Base-by-base conservation (phyloP, 2,329 filamentous ascomycete species). In the Stagonosporopsis vannaccii region DNA sequence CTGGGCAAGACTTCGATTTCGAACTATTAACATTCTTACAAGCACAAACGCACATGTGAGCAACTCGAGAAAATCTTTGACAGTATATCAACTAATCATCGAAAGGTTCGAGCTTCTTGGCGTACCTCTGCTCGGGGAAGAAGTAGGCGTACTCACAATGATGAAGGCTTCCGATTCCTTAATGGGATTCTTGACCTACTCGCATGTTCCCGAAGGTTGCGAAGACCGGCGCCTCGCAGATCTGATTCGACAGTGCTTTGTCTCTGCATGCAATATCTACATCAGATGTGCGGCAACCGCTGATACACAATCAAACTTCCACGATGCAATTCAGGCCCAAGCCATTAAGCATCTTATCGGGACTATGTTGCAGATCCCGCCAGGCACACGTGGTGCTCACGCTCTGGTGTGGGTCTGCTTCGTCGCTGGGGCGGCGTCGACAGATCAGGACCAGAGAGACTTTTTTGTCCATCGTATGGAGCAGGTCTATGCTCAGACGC, bases 321-420 rank as follows among this genome's bases (percentile, higher is more conserved):
- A 52, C 25, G 37, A 59, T 23, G 19, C 17, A 6, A 22, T 52
- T n/a, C 56, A 59, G 17, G 17, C 49, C 7, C 37, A 43, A 11
- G 35, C 40, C 6, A 58, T 65, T 13, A n/a, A 56, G 6, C 46
- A 57, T 8, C 56, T 64, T 7, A 59, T 63, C 11, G 43, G 26
- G 7, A 13, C 46, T n/a, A 33, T 63, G 11, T 59, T 51, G 4
- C 30, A 51, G 9, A 58, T 66, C 5, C 32, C 55, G 9, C 57
- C 61, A 6, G 32, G 45, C 12, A 39, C 52, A 8, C 59, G 49
- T 11, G 60, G 62, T 5, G 60, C 60, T 2, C 65, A 68, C 30
- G 59, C 59, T 1, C 54, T 68, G 2, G 65, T 66, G 4, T 66
- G 63, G 63, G 59, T 60, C 2, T 66, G 62, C 35, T 68, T 68